These are phyloP conservation scores for Didymella glomerata DNA, from an alignment of 2,329 filamentous ascomycete genomes.

Conservation along the genomic window DNA sequence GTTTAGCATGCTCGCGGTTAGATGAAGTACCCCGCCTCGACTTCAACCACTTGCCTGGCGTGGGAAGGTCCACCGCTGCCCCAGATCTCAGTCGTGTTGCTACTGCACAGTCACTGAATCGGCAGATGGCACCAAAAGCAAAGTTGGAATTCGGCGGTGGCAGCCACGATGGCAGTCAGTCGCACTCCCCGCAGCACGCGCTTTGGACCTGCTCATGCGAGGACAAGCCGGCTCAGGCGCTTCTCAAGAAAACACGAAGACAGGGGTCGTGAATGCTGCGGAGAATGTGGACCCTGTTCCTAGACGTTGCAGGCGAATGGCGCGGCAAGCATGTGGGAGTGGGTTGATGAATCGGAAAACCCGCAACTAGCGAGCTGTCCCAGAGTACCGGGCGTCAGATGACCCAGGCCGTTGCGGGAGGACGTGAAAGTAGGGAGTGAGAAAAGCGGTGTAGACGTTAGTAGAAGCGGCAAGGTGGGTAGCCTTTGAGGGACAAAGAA, in stretches of 20 bases:
- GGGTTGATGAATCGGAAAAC: conserved; percentile 30
- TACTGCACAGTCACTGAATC: conserved; percentile 17
- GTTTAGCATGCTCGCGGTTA: conserved; percentile 9
- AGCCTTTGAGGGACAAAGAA: conserved; percentile 7
- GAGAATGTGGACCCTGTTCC: conserved; percentile 24
- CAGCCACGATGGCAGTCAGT: conserved; percentile 22
- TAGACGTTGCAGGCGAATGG: conserved; percentile 34
- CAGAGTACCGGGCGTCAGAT: conserved; percentile 41
- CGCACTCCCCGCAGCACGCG: conserved; percentile 36
- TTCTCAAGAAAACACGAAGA: conserved; percentile 34
- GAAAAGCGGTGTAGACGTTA: conserved; percentile 17
- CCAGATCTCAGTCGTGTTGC: conserved; percentile 2
- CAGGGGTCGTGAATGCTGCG: conserved; percentile 25
- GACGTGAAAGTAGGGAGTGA: conserved; percentile 14
- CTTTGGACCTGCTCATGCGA: conserved; percentile 14
- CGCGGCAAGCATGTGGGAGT: conserved; percentile 28
- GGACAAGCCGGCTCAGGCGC: conserved; percentile 44
- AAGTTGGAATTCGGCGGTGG: conserved; percentile 30
- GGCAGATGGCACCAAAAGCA: conserved; percentile 20
- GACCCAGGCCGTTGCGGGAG: conserved; percentile 33
- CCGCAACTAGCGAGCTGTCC: conserved; percentile 26
- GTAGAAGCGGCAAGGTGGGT: conserved; percentile 2
- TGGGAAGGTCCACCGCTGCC: conserved; percentile 10
- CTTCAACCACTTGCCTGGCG: neutral
- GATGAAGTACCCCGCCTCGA: conserved; percentile 16